Evolutionary conservation across 805 yeast genomes (phyloP).

Genomic region (Cyberlindnera galapagoensis): DNA sequence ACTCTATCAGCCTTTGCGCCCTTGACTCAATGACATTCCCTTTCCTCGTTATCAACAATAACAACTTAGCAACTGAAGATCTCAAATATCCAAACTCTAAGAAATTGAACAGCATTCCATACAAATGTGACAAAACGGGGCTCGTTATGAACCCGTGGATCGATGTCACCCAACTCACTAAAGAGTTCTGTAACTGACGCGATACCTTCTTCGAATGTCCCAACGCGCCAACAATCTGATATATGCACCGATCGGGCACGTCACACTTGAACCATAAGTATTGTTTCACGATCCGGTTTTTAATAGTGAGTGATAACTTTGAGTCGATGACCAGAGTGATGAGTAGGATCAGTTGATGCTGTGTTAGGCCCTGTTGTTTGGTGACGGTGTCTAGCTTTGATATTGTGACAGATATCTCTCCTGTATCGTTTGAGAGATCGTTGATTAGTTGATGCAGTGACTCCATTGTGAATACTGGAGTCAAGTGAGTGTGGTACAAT

Average conservation of each 20-base stretch:
- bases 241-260: slow-evolving; percentile 21
- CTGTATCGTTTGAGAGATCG: too few relatives aligned
- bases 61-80: slow-evolving; percentile 27
- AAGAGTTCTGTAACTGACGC: slow-evolving; percentile 20
- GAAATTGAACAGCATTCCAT: slow-evolving; percentile 28
- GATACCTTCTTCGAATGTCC: slow-evolving; percentile 24
- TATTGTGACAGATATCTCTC: too few relatives aligned
- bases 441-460: too few relatives aligned
- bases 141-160: slow-evolving; percentile 23
- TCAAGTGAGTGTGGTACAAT: too few relatives aligned
- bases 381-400: too few relatives aligned
- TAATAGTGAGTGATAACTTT: slow-evolving; percentile 1
- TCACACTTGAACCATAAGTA: slow-evolving; percentile 25
- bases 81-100: slow-evolving; percentile 32
- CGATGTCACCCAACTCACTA: slow-evolving; percentile 30
- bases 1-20: slow-evolving; percentile 19
- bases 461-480: too few relatives aligned
- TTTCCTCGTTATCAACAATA: slow-evolving; percentile 27
- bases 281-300: slow-evolving; percentile 20
- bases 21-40: slow-evolving; percentile 27
- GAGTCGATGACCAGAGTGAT: slow-evolving; percentile 8
- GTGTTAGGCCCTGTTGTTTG: slow-evolving; percentile 7
- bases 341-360: slow-evolving; percentile 6
- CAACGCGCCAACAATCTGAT: slow-evolving; percentile 24
- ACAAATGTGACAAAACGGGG: too few relatives aligned